Base-by-base conservation (phyloP, 345 rosid genomes). In the Citrus sp. region DNA sequence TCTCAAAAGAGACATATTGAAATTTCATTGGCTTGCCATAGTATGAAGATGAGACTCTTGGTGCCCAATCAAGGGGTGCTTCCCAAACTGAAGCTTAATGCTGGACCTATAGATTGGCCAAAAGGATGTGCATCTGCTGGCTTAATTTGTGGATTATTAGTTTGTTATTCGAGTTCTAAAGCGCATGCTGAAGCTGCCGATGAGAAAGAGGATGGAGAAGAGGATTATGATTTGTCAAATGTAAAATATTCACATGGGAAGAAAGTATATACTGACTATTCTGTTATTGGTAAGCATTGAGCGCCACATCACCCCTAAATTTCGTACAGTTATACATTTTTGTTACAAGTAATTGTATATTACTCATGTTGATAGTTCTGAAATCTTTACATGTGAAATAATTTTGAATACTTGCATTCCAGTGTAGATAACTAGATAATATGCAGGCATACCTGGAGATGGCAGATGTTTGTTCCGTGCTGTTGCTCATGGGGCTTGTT, bases 401-500 rank as follows among this genome's bases (percentile, higher is more conserved):
- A 42, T 27, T 54, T 30, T 40, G 9, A 38, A 8, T 38, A 38
- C 12, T 38, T 49, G 32, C 71, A 27, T 73, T 71, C 51, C 74
- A 35, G n/a, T 67, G 18, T 37, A 56, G 62, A 78, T 67, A 69
- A 73, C 63, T 79, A 42, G 51, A 34, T 78, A 14, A 67, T 76
- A 12, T 88, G 76, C 87, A 94, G 99, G 97, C 78, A 89, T 96
- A 72, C 99, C 98, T 56, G 98, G 99, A 64, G 98, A 96, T 86
- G 99, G 99, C 28, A 87, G 99, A 70, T 96, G 99, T 75, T 85
- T 96, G 90, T 96, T 96, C 79, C 95, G 99, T 28, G 91, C 99
- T 49, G 95, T 96, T 69, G 92, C 89, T 80, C 97, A 93, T 30
- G 99, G 91, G 22, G 92, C 94, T 80, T 92, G 95, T 85, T 72